Base-by-base conservation (phyloP, 2,329 filamentous ascomycete species). In the Aspergillus arachidicola region DNA sequence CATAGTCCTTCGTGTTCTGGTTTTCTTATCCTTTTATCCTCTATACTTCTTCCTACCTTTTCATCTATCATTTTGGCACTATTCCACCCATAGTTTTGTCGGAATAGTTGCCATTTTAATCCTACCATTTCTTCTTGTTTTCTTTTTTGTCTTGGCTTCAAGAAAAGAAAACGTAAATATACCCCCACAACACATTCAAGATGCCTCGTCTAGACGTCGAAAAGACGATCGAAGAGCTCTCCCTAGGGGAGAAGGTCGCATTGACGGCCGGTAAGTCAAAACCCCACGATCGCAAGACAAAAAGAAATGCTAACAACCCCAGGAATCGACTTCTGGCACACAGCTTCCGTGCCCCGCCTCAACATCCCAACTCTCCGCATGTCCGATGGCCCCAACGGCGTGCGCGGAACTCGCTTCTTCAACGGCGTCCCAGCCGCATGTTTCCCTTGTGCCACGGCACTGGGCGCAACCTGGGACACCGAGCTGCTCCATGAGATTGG, bases 391-490 rank as follows among this genome's bases (percentile, higher is more conserved):
- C 89, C 89, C 2, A 91, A 91, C 74, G 89, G 89, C 32, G 87
- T 89, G 51, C 86, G 89, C 28, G 89, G 89, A 19, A 87, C 86
- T 2, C 85, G 87, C 21, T 91, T 90, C 73, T 89, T 90, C 57
- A 88, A 88, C 48, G 88, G 89, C 23, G 88, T 74, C 12, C 72
- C 91, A 81, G 91, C 91, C 45, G 91, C 91, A 21, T 84, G 93
- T 54, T 91, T 94, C 67, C 92, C 92, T 9, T 94, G 91, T 68
- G 91, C 91, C 61, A 88, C 92, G 61, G 92, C 90, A 0, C 84
- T 94, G 51, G 91, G 91, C 9, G 89, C 91, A 48, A 93, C 91
- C 38, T 95, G 91, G 90, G 91, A 94, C 72, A 84, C 86, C 55
- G 83, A 89, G 6, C 81, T 94, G 43, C 83, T 94, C 30, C 84